Conservation (phyloP, 2,329 filamentous ascomycete genomes). For the Ramularia endophylla region DNA sequence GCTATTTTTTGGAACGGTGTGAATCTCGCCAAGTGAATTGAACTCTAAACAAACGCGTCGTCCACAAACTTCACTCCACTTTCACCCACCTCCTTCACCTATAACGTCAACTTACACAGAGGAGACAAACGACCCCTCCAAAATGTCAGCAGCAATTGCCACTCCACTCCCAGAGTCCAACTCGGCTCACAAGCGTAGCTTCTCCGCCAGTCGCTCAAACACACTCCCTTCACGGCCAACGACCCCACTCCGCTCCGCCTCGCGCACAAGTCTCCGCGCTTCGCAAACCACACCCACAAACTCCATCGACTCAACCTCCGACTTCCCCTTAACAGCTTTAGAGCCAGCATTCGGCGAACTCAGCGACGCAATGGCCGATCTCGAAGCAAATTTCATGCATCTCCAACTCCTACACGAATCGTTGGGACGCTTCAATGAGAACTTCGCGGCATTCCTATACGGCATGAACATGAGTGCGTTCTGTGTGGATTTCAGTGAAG, state of each 20-base stretch:
- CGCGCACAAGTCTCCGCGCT: conserved; percentile 80
- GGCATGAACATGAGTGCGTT: conserved; percentile 99
- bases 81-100: too few relatives aligned
- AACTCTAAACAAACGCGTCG: too few relatives aligned
- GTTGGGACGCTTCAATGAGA: conserved; percentile 86
- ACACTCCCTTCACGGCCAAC: conserved; percentile 67
- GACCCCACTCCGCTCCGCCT: conserved; percentile 84
- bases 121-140: background rate
- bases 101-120: too few relatives aligned
- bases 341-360: conserved; percentile 92
- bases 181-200: background rate
- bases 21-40: too few relatives aligned
- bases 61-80: too few relatives aligned
- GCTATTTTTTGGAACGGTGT: too few relatives aligned
- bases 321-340: conserved; percentile 70
- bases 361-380: conserved; percentile 86
- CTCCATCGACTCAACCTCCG: conserved; percentile 24
- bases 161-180: background rate
- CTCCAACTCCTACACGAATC: conserved; percentile 97
- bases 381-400: conserved; percentile 97
- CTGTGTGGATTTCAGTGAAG: conserved; percentile 96
- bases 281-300: conserved; percentile 48
- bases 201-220: conserved; percentile 42
- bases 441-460: conserved; percentile 91
- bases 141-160: background rate